Evolutionary conservation across 768 basidiomycete genomes (phyloP).

Genomic region (Pulveroboletus sp.): DNA sequence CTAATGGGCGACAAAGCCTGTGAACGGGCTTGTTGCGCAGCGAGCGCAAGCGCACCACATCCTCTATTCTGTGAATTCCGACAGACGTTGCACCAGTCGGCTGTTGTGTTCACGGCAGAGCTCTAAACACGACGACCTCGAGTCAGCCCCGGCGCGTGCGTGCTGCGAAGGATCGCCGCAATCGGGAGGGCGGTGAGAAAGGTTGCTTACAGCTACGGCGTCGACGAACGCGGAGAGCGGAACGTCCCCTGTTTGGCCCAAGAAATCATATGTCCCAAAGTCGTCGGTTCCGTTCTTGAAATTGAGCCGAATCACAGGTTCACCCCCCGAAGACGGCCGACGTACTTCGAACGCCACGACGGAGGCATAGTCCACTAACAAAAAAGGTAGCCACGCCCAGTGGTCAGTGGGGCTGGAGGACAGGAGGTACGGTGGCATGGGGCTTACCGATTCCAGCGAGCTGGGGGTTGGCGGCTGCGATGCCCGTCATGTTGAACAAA

Average conservation of each 20-base stretch:
- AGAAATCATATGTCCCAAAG: slow-evolving; percentile 46
- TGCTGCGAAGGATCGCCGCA: background rate
- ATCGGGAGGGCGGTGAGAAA: background rate
- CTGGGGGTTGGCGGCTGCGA: slow-evolving; percentile 44
- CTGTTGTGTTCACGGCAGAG: slow-evolving; percentile 45
- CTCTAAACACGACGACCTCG: slow-evolving; percentile 32
- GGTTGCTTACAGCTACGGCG: slow-evolving; percentile 32
- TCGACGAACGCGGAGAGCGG: slow-evolving; percentile 49
- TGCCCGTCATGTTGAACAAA: slow-evolving; percentile 72
- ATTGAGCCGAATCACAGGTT: slow-evolving; percentile 54
- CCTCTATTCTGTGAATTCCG: slow-evolving; percentile 53
- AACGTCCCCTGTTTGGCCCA: slow-evolving; percentile 45
- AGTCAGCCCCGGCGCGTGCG: background rate
- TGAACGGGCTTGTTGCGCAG: slow-evolving; percentile 23
- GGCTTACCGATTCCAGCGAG: slow-evolving; percentile 54
- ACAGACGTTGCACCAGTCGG: slow-evolving; percentile 58
- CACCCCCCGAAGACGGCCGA: slow-evolving; percentile 38
- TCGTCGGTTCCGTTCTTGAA: slow-evolving; percentile 63
- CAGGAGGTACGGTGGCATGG: background rate
- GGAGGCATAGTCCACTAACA: slow-evolving; percentile 57
- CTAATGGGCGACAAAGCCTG: slow-evolving; percentile 38
- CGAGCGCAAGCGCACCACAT: slow-evolving; percentile 44
- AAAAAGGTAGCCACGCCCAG: background rate
- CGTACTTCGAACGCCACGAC: slow-evolving; percentile 57
- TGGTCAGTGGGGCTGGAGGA: background rate